Base-by-base conservation (phyloP, 2,329 filamentous ascomycete species). In the Madurella mycetomatis region DNA sequence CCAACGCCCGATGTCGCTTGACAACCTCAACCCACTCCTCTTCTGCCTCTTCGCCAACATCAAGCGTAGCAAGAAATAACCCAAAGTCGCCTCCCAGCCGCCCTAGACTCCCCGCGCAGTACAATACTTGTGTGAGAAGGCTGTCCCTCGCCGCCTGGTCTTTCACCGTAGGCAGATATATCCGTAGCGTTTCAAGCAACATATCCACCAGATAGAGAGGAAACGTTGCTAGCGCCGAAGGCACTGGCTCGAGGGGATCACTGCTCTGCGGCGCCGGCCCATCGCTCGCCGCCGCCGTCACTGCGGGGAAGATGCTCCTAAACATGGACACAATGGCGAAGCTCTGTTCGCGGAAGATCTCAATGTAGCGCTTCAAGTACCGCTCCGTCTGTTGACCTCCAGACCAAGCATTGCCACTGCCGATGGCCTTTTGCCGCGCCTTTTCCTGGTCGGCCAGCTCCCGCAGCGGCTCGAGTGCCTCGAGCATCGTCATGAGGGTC, bases 261-360 rank as follows among this genome's bases (percentile, higher is more conserved):
- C 15, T 16, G 37, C 19, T 16, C 19, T 59, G 56, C 25, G 18
- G 4, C 4, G 51, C 58, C 5, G 62, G 51, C 1, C 53, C 53
- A 12, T 64, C 56, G 2, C 9, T 45, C 5, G 46, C 45, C 9
- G 46, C 55, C 1, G 60, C 47, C 13, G 58, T 39, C 3, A 83
- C 78, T 2, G 81, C 77, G 0, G 87, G 85, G 65, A 95, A 95
- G 51, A 97, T 90, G 65, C 87, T 94, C 65, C 86, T 89, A 71
- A 95, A 96, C 80, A 97, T 90, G 55, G 90, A 95, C 30, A 97
- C 84, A 56, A 97, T 95, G 42, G 87, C 88, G 69, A 99, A 99
- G 67, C 90, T 96, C 71, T 99, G 94, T 71, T 99, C 94, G 49
- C 94, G 87, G 69, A 97, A 97, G 30, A 99, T 91, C 68, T 99